Conservation (phyloP, 2,329 filamentous ascomycete species). For the Laburnicola sp. region DNA sequence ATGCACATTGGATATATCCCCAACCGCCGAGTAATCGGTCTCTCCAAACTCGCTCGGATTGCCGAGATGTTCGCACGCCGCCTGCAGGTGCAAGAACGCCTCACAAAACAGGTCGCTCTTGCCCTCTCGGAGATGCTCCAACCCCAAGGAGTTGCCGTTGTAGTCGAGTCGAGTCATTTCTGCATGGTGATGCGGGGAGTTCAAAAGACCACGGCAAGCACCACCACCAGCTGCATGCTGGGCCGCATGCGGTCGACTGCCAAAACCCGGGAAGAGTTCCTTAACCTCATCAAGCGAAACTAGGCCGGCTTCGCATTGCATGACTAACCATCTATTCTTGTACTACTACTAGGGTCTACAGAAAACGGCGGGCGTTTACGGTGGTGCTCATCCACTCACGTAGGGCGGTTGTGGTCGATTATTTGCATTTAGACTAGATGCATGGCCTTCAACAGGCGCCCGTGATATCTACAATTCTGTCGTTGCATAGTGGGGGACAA, state of each 20-base stretch:
- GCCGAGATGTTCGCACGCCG: constrained; percentile 95
- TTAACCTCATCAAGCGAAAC: constrained; percentile 64
- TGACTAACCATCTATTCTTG: constrained; percentile 1
- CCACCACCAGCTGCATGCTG: constrained; percentile 96
- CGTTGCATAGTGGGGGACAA: neutral
- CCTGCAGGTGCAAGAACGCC: constrained; percentile 91
- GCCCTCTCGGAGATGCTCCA: constrained; percentile 91
- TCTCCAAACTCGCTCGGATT: constrained; percentile 93
- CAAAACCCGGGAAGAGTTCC: constrained; percentile 93
- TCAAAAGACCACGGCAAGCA: constrained; percentile 82
- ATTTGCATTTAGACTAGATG: constrained; percentile 23
- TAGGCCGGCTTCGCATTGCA: constrained; percentile 15
- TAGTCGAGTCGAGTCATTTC: constrained; percentile 94
- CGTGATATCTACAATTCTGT: constrained; percentile 6
- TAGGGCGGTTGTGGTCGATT: constrained; percentile 22
- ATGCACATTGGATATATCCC: constrained; percentile 99
- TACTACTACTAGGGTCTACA: constrained; percentile 3
- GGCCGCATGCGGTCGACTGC: constrained; percentile 90
- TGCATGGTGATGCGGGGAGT: constrained; percentile 99
- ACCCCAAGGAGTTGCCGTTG: constrained; percentile 91
- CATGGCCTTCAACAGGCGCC: constrained; percentile 39
- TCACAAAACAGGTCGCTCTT: constrained; percentile 94
- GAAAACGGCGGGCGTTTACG: constrained; percentile 18
- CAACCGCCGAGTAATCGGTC: constrained; percentile 83
- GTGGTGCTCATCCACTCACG: constrained; percentile 39